Evolutionary conservation across 345 rosid species (phyloP).

Genomic region (Lepidium africanum): DNA sequence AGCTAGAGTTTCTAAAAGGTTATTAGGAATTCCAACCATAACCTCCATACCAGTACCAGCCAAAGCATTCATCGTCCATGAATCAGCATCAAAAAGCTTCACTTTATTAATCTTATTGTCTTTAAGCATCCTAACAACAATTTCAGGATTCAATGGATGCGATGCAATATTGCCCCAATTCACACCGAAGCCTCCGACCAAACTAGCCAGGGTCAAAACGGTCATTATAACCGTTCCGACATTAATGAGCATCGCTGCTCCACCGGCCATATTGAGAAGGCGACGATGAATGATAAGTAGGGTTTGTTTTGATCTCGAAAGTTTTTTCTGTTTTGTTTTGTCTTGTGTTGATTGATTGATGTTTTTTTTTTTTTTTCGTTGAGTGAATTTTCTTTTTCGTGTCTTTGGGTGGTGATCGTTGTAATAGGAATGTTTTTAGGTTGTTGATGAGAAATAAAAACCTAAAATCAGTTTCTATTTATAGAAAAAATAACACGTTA

Average conservation of each 20-base stretch:
- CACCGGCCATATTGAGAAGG: conserved; percentile 20
- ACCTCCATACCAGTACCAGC: conserved; percentile 59
- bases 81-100: conserved; percentile 75
- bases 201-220: conserved; percentile 21
- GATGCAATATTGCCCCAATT: conserved; percentile 76
- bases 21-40: conserved; percentile 79
- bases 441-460: conserved; percentile 1
- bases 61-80: conserved; percentile 42
- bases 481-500: conserved; percentile 5
- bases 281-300: conserved; percentile 1
- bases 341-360: not conserved
- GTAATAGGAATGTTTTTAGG: conserved; percentile 21
- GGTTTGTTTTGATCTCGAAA: not conserved
- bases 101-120: conserved; percentile 61
- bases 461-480: conserved; percentile 21
- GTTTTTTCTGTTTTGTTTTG: not conserved
- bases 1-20: conserved; percentile 34
- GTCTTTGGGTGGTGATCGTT: conserved; percentile 15
- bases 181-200: conserved; percentile 48
- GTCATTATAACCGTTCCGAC: conserved; percentile 19
- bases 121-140: conserved; percentile 58
- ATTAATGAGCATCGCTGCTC: conserved; percentile 22
- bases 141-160: conserved; percentile 47
- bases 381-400: not conserved
- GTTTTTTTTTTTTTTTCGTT: not conserved